phyloP scores from a whole-genome alignment of 2,329 filamentous ascomycete genomes.

The Fusarium tricinctum region DNA sequence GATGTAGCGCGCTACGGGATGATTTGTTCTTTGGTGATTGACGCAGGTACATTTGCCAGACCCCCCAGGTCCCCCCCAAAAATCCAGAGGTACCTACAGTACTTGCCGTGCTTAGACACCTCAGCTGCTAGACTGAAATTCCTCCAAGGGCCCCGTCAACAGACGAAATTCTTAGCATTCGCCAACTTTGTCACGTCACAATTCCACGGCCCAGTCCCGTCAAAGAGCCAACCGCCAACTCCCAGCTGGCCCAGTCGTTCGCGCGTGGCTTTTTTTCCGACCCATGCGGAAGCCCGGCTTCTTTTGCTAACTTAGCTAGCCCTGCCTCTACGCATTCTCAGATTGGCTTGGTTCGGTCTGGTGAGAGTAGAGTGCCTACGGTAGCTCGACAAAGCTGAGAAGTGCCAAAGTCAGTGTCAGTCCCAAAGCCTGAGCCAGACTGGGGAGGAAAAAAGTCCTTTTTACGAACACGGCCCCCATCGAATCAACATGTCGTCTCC shows the following conservation, averaged over 20 bases:
- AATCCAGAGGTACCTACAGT: not conserved
- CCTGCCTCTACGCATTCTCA: conserved; percentile 24
- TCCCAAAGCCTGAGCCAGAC: conserved; percentile 8
- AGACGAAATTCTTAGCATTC: conserved; percentile 37
- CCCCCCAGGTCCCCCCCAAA: too few species aligned
- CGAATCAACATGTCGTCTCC: conserved; percentile 40
- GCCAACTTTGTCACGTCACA: conserved; percentile 49
- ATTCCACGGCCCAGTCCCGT: conserved; percentile 39
- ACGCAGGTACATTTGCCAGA: conserved; percentile 25
- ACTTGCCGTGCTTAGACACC: not conserved
- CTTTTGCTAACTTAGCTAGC: conserved; percentile 34
- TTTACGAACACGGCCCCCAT: conserved; percentile 34
- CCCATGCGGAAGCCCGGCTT: conserved; percentile 44
- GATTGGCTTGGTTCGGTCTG: conserved; percentile 31
- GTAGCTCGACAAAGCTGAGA: conserved; percentile 16
- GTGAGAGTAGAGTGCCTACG: conserved; percentile 33
- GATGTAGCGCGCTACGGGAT: conserved; percentile 24
- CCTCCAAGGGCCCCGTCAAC: conserved; percentile 36
- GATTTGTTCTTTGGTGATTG: conserved; percentile 26
- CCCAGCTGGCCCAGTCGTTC: conserved; percentile 24
- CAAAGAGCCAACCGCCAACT: conserved; percentile 41
- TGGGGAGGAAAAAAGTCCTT: conserved; percentile 38
- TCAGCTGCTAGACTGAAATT: conserved; percentile 35
- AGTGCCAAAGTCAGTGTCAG: not conserved
- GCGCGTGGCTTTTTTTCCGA: conserved; percentile 44